phyloP scores from a whole-genome alignment of 345 rosid species.

The Passiflora organensis region DNA sequence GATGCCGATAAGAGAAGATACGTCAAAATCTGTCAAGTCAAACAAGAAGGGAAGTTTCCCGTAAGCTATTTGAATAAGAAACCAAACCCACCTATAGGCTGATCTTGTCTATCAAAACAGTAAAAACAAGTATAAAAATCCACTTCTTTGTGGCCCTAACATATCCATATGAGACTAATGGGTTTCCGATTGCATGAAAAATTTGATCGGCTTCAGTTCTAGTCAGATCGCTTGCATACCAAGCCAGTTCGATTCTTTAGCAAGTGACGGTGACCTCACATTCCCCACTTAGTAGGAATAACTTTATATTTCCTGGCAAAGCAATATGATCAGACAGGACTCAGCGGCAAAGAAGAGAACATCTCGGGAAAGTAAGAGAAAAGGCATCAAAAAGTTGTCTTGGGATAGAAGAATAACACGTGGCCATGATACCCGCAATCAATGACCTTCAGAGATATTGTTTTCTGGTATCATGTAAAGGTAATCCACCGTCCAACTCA shows the following conservation, averaged over 20 bases:
- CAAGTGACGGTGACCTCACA: neutral
- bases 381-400: neutral
- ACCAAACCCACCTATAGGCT: too few species aligned
- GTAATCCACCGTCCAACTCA: constrained; percentile 8
- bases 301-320: neutral
- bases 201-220: too few species aligned
- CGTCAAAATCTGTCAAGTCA: constrained; percentile 47
- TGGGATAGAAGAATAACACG: neutral
- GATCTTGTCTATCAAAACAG: neutral
- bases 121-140: neutral
- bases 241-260: neutral
- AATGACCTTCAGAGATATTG: too few species aligned
- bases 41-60: constrained; percentile 5
- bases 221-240: too few species aligned
- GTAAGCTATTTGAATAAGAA: constrained; percentile 2
- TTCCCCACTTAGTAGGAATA: neutral
- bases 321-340: neutral
- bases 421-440: too few species aligned
- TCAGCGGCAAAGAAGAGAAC: neutral
- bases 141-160: neutral
- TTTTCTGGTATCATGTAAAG: constrained; percentile 1
- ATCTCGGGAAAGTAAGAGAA: neutral
- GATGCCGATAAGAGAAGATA: constrained; percentile 87
- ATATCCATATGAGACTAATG: too few species aligned
- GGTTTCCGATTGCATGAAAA: too few species aligned